Base-by-base conservation (phyloP, 179 eudicot genomes). In the Actinidia arguta region DNA sequence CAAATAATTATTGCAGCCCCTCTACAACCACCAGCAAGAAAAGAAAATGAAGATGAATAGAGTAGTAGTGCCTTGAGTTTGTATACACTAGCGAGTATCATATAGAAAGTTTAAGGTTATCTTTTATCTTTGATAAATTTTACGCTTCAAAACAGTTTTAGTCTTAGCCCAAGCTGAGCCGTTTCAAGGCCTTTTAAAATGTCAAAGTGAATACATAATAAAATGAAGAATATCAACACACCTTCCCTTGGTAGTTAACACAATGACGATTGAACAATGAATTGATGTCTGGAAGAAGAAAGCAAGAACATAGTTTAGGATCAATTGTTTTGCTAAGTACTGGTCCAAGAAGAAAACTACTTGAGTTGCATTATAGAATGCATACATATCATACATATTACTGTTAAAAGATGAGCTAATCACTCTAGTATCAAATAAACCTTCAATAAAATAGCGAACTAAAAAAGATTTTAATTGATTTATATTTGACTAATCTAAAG, bases 201-300 rank as follows among this genome's bases (percentile, higher is more conserved):
- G 13, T n/a, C 17, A 5, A 22, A 6, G 51, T 68, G 47, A 5
- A 13, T 42, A 39, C n/a, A 69, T 54, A 69, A 36, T 44, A 22
- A 42, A 42, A 55, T 31, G 42, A 9, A 46, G 73, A 27, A 79
- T n/a, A 75, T 66, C 46, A 59, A 39, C 91, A 70, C 82, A 97
- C 99, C 98, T 94, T 97, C 76, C 99, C 98, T 83, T 87, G 86
- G 82, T 91, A 93, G 89, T 95, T 97, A 52, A 90, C 83, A 78
- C 98, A 92, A 70, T 91, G 90, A 59, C 82, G 94, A 87, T 92
- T 94, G 86, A 92, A 95, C 80, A 92, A 76, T 12, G 94, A 89
- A 83, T 90, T 92, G 79, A 95, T 90, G 78, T 95, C 98, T 95
- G 98, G 84, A 86, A 83, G 68, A 82, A 83, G 50, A 77, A 78